phyloP scores from a whole-genome alignment of 768 basidiomycete genomes.

The Serendipita indica region DNA sequence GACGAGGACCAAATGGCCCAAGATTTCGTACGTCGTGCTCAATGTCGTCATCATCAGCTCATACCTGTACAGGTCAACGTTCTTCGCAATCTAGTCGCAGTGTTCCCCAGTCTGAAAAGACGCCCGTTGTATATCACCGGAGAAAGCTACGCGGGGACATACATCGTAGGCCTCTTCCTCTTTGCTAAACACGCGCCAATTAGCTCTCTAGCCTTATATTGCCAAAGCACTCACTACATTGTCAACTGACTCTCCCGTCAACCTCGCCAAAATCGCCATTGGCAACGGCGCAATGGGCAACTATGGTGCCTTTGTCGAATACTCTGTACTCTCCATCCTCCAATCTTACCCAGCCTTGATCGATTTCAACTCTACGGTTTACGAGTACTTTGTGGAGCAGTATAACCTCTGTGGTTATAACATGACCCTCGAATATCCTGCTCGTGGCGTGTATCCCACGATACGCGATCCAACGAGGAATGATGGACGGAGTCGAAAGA shows the following conservation, averaged over 20 bases:
- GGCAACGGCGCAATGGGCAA: constrained; percentile 37
- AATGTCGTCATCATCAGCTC: neutral
- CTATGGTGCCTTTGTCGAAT: neutral
- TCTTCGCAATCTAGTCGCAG: constrained; percentile 51
- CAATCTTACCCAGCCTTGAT: constrained; percentile 68
- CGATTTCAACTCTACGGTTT: constrained; percentile 40
- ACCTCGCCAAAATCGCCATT: constrained; percentile 50
- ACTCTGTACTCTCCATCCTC: constrained; percentile 35
- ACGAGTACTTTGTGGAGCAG: constrained; percentile 3
- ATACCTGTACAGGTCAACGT: constrained; percentile 44
- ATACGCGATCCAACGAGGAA: constrained; percentile 12
- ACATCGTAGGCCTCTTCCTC: constrained; percentile 33
- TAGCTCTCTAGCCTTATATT: neutral
- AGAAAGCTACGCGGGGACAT: constrained; percentile 63
- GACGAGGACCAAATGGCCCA: constrained; percentile 52
- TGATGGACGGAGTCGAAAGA: neutral
- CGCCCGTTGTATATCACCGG: constrained; percentile 52
- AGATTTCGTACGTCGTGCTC: constrained; percentile 28
- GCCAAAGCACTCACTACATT: neutral
- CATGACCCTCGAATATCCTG: constrained; percentile 52
- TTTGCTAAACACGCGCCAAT: neutral
- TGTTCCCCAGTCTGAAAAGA: constrained; percentile 52
- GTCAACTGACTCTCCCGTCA: constrained; percentile 48
- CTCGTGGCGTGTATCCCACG: neutral
- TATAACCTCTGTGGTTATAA: constrained; percentile 45